Percentiles rank a stretch among this genome's conserved stretches.
These are phyloP conservation scores for Hanseniaspora uvarum DNA, from an alignment of 1,139 yeast species.

Conservation along the genomic window DNA sequence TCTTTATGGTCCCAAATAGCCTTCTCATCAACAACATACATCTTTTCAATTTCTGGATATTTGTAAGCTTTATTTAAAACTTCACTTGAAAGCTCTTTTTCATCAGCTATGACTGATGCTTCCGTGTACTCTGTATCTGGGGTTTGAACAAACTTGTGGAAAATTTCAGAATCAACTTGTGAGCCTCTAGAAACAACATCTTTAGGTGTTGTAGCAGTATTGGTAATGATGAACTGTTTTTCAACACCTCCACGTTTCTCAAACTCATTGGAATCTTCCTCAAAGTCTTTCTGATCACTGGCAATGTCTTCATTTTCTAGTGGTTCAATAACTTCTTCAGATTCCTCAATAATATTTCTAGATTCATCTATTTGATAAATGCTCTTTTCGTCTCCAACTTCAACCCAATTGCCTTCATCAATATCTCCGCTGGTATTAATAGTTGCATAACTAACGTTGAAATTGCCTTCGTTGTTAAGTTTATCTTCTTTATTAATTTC, in stretches of 20 bases:
- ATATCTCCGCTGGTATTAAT: constrained; percentile 9
- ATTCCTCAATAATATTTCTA: background rate
- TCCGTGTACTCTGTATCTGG: constrained; percentile 20
- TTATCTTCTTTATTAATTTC: background rate
- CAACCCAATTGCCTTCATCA: constrained; percentile 15
- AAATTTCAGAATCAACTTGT: constrained; percentile 9
- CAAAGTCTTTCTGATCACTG: background rate
- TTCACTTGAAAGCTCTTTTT: constrained; percentile 27
- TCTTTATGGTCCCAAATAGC: constrained; percentile 17
- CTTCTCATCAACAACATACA: constrained; percentile 22
- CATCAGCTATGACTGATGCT: constrained; percentile 33
- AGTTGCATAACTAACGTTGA: constrained; percentile 5
- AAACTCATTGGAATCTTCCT: background rate
- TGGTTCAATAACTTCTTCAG: background rate
- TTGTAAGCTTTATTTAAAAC: constrained; percentile 27
- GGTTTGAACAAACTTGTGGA: constrained; percentile 1
- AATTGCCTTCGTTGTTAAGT: background rate
- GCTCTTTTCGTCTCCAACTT: constrained; percentile 4
- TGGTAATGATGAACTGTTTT: too few relatives aligned
- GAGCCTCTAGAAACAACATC: background rate
- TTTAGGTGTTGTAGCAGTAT: background rate
- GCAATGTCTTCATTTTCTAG: background rate
- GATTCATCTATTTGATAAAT: background rate
- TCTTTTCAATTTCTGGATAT: constrained; percentile 21
- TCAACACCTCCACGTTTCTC: too few relatives aligned